Conservation (phyloP, 768 basidiomycete genomes). For the Auriscalpium orientale region DNA sequence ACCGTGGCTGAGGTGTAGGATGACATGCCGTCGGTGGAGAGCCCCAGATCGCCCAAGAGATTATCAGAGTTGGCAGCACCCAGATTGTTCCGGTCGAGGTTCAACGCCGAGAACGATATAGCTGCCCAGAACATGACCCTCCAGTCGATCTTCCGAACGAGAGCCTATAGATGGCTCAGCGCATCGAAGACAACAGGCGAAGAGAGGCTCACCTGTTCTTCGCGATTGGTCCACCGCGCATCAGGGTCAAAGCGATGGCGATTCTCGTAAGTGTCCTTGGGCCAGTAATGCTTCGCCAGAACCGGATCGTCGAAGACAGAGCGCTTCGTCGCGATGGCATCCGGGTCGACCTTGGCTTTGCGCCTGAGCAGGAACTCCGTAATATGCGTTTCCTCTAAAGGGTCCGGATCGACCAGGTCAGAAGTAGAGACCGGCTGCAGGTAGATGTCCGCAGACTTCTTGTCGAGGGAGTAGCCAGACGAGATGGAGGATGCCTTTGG, state of each 20-base stretch:
- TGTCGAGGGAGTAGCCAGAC: not conserved
- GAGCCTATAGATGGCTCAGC: slow-evolving; percentile 20
- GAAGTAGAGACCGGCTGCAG: not conserved
- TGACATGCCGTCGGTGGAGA: slow-evolving; percentile 49
- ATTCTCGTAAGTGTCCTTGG: slow-evolving; percentile 47
- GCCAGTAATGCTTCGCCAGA: slow-evolving; percentile 38
- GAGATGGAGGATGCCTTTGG: not conserved
- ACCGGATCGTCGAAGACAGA: slow-evolving; percentile 50
- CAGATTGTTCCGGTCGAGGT: slow-evolving; percentile 47
- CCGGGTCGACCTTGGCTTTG: slow-evolving; percentile 24
- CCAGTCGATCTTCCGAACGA: slow-evolving; percentile 50
- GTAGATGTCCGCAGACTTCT: not conserved
- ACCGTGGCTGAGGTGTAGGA: not conserved
- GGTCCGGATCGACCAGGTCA: slow-evolving; percentile 2
- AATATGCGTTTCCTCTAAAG: not conserved
- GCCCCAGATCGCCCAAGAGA: slow-evolving; percentile 44
- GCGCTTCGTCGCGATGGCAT: slow-evolving; percentile 45
- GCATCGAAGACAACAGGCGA: not conserved
- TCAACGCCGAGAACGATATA: slow-evolving; percentile 46
- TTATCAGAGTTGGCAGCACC: slow-evolving; percentile 59
- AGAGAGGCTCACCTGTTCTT: slow-evolving; percentile 38
- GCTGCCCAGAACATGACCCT: slow-evolving; percentile 51
- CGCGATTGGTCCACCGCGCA: slow-evolving; percentile 59
- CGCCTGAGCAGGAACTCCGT: slow-evolving; percentile 13
- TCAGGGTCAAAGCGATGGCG: slow-evolving; percentile 49